These are phyloP conservation scores for Tinospora cordifolia DNA, from an alignment of 164 flowering plant species.

Conservation along the genomic window DNA sequence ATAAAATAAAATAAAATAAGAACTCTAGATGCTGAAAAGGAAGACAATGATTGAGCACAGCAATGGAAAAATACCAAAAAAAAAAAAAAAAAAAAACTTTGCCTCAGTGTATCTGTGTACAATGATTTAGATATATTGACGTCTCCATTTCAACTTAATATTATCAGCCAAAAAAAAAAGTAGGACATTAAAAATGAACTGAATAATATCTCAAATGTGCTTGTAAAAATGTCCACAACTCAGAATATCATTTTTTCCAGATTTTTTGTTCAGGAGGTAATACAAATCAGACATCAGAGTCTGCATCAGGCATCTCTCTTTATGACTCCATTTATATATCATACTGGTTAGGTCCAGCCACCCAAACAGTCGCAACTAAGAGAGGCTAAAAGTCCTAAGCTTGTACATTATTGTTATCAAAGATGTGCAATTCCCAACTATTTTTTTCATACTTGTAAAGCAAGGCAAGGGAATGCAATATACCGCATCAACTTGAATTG, in stretches of 20 bases:
- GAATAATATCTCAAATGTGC: not conserved
- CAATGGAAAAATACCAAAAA: too few relatives aligned
- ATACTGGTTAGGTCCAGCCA: too few relatives aligned
- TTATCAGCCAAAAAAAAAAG: not conserved
- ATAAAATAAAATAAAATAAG: too few relatives aligned
- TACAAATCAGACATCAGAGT: not conserved
- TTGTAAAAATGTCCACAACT: not conserved
- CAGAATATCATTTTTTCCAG: not conserved
- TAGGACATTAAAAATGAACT: not conserved
- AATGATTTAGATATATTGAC: not conserved
- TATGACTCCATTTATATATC: not conserved
- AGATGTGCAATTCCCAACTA: slow-evolving; percentile 1
- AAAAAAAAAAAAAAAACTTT: too few relatives aligned
- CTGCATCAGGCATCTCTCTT: not conserved
- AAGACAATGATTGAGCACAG: too few relatives aligned
- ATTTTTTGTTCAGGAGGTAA: not conserved
- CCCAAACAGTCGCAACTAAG: too few relatives aligned
- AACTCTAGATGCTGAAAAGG: too few relatives aligned
- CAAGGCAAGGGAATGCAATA: not conserved
- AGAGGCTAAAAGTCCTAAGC: too few relatives aligned
- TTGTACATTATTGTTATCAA: not conserved
- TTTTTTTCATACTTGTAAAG: not conserved
- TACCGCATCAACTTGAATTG: slow-evolving; percentile 89
- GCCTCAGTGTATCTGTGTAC: too few relatives aligned
- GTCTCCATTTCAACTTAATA: not conserved